These are phyloP conservation scores for Prototheca cutis DNA, from an alignment of 163 green algal species.

Conservation along the genomic window DNA sequence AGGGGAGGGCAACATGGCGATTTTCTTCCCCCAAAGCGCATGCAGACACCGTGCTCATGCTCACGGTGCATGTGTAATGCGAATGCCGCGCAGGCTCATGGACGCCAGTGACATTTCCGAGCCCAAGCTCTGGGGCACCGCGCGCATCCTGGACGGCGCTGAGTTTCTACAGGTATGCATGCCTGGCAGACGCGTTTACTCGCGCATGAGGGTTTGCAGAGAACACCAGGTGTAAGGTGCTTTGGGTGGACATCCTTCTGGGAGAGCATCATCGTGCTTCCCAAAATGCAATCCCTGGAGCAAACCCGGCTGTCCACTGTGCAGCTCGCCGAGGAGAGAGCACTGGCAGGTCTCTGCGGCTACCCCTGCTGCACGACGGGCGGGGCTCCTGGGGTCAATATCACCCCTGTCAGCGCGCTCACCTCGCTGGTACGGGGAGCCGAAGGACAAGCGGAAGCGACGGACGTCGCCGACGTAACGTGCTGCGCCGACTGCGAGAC, in stretches of 20 bases:
- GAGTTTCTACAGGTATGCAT: slow-evolving; percentile 5
- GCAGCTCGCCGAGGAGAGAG: slow-evolving; percentile 47
- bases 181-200: slow-evolving; percentile 9
- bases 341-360: slow-evolving; percentile 43
- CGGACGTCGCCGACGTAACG: slow-evolving; percentile 19
- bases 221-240: not conserved
- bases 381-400: not conserved
- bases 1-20: not conserved
- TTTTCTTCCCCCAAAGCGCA: not conserved
- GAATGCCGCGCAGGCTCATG: slow-evolving; percentile 2
- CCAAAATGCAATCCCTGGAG: not conserved
- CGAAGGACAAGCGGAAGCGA: not conserved
- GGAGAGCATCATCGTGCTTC: not conserved
- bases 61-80: not conserved
- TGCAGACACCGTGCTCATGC: not conserved
- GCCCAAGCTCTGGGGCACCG: slow-evolving; percentile 2
- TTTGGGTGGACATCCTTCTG: not conserved
- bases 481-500: slow-evolving; percentile 29
- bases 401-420: not conserved
- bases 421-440: slow-evolving; percentile 8
- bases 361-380: slow-evolving; percentile 39
- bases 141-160: not conserved
- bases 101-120: slow-evolving; percentile 5
- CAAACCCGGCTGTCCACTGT: not conserved
- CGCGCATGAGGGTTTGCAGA: slow-evolving; percentile 19